Percentiles rank a stretch among this genome's conserved stretches.
phyloP scores from a whole-genome alignment of 768 basidiomycete genomes.

The Tylopilus plumbeoviolaceoides region DNA sequence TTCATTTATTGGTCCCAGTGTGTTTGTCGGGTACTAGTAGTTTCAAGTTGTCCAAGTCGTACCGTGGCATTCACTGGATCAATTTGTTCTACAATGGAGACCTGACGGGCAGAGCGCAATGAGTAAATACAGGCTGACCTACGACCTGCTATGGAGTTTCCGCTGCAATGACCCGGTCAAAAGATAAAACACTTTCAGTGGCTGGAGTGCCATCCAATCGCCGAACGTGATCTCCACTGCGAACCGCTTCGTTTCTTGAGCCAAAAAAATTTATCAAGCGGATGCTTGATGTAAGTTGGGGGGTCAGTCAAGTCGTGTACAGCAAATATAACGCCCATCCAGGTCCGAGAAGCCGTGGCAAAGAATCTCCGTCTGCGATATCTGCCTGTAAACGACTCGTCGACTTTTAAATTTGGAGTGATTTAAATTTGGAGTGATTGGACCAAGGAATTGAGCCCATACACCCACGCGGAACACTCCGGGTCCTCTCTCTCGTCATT shows the following conservation, averaged over 20 bases:
- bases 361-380: conserved; percentile 37
- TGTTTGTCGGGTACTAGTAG: no score
- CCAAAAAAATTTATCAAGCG: conserved; percentile 54
- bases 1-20: no score
- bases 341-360: conserved; percentile 52
- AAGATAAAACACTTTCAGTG: no score
- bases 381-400: conserved; percentile 16
- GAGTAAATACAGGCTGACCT: no score
- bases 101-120: no score
- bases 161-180: no score
- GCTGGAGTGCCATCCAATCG: no score
- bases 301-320: neutral
- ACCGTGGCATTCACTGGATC: no score
- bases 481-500: conserved; percentile 5
- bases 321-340: conserved; percentile 3
- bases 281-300: conserved; percentile 47
- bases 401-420: no score
- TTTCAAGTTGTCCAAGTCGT: no score
- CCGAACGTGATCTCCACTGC: conserved; percentile 51
- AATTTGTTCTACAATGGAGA: no score
- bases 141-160: no score
- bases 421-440: conserved; percentile 12
- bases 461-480: neutral
- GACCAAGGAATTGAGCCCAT: neutral
- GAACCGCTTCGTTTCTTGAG: conserved; percentile 52